phyloP scores from a whole-genome alignment of 1,139 yeast genomes.

The Geotrichum citri-aurantii region DNA sequence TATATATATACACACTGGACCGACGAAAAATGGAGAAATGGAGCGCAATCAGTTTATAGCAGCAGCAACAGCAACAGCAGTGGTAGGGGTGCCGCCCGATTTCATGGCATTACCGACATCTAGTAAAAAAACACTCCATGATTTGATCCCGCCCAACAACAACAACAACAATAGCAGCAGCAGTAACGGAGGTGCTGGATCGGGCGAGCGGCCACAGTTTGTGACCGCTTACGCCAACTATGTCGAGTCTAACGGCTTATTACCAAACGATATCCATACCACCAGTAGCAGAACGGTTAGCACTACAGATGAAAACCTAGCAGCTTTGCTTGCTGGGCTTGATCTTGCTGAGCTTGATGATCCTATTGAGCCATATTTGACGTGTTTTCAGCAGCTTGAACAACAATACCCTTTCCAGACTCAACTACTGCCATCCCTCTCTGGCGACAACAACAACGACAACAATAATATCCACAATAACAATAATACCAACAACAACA shows the following conservation, averaged over 20 bases:
- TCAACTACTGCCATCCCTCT: background rate
- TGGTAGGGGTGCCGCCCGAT: background rate
- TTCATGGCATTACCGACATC: background rate
- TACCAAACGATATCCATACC: too few species aligned
- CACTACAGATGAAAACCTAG: background rate
- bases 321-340: conserved; percentile 1
- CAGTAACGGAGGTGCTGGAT: too few species aligned
- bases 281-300: background rate
- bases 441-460: too few species aligned
- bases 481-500: too few species aligned
- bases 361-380: conserved; percentile 67
- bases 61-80: conserved; percentile 1
- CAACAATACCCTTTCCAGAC: conserved; percentile 51
- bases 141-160: background rate
- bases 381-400: conserved; percentile 61
- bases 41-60: background rate
- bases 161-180: background rate
- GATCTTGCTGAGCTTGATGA: conserved; percentile 61
- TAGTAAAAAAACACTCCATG: too few species aligned
- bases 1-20: too few species aligned
- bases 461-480: too few species aligned
- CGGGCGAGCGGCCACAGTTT: too few species aligned
- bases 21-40: background rate
- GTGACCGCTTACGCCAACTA: too few species aligned
- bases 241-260: too few species aligned